Evolutionary conservation across 1,284 basidiomycete genomes (phyloP).

Genomic region (Bjerkandera adusta): DNA sequence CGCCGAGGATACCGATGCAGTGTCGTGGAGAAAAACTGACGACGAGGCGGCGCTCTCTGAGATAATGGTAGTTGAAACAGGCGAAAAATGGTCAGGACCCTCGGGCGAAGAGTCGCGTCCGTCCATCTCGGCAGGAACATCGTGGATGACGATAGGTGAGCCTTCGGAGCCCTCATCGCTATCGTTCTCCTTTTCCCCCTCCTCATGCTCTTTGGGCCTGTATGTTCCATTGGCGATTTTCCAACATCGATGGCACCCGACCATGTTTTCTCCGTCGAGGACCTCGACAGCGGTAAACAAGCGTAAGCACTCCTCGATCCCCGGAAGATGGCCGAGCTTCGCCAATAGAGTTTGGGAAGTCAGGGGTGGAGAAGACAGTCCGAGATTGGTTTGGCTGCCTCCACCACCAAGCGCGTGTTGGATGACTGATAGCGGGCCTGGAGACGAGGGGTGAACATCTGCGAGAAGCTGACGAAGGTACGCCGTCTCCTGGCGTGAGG

Average conservation of each 20-base stretch:
- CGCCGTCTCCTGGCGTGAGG: conserved; percentile 50
- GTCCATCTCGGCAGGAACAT: not conserved
- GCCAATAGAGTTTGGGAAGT: conserved; percentile 41
- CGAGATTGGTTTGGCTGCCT: conserved; percentile 6
- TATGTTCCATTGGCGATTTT: conserved; percentile 73
- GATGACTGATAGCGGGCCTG: conserved; percentile 45
- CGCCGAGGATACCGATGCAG: conserved; percentile 26
- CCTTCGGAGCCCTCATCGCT: conserved; percentile 26
- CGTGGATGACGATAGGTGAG: conserved; percentile 11
- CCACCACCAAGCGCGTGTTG: conserved; percentile 27
- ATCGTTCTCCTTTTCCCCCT: conserved; percentile 34
- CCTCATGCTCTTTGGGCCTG: conserved; percentile 32
- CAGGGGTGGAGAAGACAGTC: conserved; percentile 20
- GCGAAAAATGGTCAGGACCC: conserved; percentile 23
- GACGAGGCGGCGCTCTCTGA: conserved; percentile 21
- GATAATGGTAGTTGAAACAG: conserved; percentile 29
- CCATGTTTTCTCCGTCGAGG: conserved; percentile 90
- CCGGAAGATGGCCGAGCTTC: conserved; percentile 49
- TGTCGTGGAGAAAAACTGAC: conserved; percentile 22
- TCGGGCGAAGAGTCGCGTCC: conserved; percentile 21
- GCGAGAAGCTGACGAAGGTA: conserved; percentile 67
- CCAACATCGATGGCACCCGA: conserved; percentile 93
- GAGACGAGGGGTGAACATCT: conserved; percentile 42
- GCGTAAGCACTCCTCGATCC: conserved; percentile 73
- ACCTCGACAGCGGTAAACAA: conserved; percentile 91